Evolutionary conservation across 2,329 filamentous ascomycete species (phyloP).

Genomic region (Fusarium sarcochroum): DNA sequence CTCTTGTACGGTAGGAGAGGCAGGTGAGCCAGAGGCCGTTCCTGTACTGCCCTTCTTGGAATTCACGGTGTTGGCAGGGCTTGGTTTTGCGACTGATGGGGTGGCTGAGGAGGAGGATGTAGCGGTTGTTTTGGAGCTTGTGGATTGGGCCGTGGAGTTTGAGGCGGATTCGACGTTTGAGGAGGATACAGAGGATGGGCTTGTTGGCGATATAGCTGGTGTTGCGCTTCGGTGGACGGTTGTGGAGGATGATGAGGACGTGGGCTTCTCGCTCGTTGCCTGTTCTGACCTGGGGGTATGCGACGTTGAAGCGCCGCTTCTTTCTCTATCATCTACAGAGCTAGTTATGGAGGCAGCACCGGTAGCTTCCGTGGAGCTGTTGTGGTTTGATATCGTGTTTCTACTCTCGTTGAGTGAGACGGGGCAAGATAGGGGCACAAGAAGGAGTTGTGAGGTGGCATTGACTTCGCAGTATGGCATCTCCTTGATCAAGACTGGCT

Average conservation of each 20-base stretch:
- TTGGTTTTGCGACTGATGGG: conserved; percentile 28
- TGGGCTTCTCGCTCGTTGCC: conserved; percentile 20
- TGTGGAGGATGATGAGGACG: conserved; percentile 27
- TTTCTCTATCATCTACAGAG: conserved; percentile 23
- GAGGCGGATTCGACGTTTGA: conserved; percentile 14
- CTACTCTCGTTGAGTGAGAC: conserved; percentile 16
- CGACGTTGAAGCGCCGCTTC: conserved; percentile 23
- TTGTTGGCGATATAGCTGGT: conserved; percentile 35
- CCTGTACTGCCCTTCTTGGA: conserved; percentile 50
- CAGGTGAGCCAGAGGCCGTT: conserved; percentile 46
- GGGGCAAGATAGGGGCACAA: conserved; percentile 29
- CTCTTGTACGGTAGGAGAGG: conserved; percentile 89
- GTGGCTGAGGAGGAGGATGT: conserved; percentile 18
- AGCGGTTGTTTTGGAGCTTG: conserved; percentile 28
- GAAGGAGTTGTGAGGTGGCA: conserved; percentile 15
- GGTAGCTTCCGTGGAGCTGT: conserved; percentile 14
- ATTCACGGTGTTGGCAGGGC: conserved; percentile 32
- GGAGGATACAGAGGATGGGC: conserved; percentile 37
- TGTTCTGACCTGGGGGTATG: conserved; percentile 26
- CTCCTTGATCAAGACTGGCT: conserved; percentile 1
- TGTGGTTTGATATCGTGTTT: background rate
- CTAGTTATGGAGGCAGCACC: conserved; percentile 1
- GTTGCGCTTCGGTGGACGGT: conserved; percentile 30
- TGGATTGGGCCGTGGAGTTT: conserved; percentile 22
- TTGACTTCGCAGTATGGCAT: conserved; percentile 25